Conservation (phyloP, 2,329 filamentous ascomycete genomes). For the Paecilomyces variotii region DNA sequence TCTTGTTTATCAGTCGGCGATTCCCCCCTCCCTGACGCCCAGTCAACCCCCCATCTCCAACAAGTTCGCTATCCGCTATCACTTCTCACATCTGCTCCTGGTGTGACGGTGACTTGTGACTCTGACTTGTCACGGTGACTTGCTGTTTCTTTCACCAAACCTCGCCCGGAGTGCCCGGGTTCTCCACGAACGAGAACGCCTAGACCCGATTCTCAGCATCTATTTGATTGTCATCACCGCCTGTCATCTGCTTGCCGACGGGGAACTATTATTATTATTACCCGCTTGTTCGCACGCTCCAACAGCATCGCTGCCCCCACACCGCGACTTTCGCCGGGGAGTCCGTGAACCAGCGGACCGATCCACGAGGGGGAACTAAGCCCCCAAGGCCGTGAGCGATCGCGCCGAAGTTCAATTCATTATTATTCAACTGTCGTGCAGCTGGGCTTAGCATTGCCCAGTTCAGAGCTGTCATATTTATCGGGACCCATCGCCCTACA, state of each 20-base stretch:
- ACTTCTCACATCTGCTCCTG: background rate
- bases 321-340: background rate
- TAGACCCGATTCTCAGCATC: background rate
- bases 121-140: background rate
- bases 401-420: background rate
- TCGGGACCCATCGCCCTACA: background rate
- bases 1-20: background rate
- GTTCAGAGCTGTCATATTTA: slow-evolving; percentile 1
- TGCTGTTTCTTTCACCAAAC: background rate
- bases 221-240: background rate
- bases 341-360: background rate
- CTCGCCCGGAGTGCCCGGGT: background rate
- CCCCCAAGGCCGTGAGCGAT: background rate
- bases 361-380: background rate
- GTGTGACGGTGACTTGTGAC: background rate
- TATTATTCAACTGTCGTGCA: background rate
- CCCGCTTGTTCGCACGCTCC: background rate
- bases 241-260: background rate
- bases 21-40: background rate
- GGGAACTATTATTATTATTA: background rate
- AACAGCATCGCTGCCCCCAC: background rate
- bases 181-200: background rate
- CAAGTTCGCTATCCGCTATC: background rate
- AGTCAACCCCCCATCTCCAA: background rate
- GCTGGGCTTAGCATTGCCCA: background rate